Base-by-base conservation (phyloP, 192 early-diverging fungal genomes). In the Podochytrium sp. region DNA sequence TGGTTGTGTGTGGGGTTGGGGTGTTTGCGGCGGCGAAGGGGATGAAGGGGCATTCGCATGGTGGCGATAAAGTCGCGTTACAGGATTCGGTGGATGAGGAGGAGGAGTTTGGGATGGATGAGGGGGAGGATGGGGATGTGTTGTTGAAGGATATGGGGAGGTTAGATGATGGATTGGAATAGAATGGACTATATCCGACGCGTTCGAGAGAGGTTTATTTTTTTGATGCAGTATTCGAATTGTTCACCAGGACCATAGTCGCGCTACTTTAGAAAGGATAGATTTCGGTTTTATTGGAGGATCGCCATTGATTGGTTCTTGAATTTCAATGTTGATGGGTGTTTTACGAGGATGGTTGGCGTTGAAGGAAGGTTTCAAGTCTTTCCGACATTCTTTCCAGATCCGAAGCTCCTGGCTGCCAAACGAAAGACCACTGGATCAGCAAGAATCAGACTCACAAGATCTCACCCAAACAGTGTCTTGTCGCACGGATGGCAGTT, bases 11-110 rank as follows among this genome's bases (percentile, higher is more conserved):
- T 20, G 80, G 83, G 3, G 83, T 84, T 58, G 30, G 83, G 16
- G 76, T 68, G 53, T 84, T 83, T 52, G 80, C 80, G 53, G 33
- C 62, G n/a, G 83, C 78, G 25, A 84, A 84, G 39, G 63, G 70
- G 38, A 35, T 27, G 30, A 7, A 14, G 14, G 52, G 33, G 53
- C 18, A 40, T 32, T 18, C 37, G 34, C 32, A 34, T 12, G 12
- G 23, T 10, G 42, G 12, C 39, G 52, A 57, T 12, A 43, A 53
- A 51, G 65, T 29, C 6, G 30, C 23, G 65, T 7, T 29, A 35
- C 51, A 67, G 5, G 50, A 53, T 25, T 53, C 53, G 18, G 6
- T 47, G 18, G 65, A 53, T 53, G 39, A 37, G 16, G 61, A 64
- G 14, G 61, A 64, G 25, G n/a, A 51, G 27, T 37, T 63, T 7